Conservation (phyloP, 768 basidiomycete species). For the Panellus pusillus region DNA sequence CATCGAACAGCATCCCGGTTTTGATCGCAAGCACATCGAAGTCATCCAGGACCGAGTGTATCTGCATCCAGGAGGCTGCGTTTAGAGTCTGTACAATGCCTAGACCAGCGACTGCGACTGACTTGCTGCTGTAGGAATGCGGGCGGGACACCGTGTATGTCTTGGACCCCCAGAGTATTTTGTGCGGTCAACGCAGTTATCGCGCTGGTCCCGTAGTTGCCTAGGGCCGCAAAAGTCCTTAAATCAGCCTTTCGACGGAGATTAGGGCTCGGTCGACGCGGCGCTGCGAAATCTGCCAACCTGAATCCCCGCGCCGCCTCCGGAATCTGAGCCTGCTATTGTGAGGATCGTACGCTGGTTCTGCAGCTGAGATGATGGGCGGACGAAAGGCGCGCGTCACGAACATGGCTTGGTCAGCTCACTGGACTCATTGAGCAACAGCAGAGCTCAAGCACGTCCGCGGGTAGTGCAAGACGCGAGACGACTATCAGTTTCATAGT, state of each 20-base stretch:
- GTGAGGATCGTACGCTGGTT: slow-evolving; percentile 50
- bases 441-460: too few relatives aligned
- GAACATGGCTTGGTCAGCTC: too few relatives aligned
- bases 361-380: neutral
- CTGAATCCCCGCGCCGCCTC: slow-evolving; percentile 91
- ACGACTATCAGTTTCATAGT: too few relatives aligned
- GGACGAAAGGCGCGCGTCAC: too few relatives aligned
- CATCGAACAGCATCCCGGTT: slow-evolving; percentile 84
- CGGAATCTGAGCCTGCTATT: slow-evolving; percentile 80
- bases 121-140: slow-evolving; percentile 78
- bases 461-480: too few relatives aligned
- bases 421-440: too few relatives aligned
- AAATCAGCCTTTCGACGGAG: slow-evolving; percentile 70
- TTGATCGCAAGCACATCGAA: slow-evolving; percentile 75
- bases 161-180: slow-evolving; percentile 86
- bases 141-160: slow-evolving; percentile 64
- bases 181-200: slow-evolving; percentile 89
- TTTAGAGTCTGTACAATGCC: neutral
- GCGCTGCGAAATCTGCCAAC: slow-evolving; percentile 38
- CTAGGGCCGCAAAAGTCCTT: slow-evolving; percentile 77
- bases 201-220: slow-evolving; percentile 79
- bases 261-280: neutral
- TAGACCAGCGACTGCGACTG: slow-evolving; percentile 22
- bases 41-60: slow-evolving; percentile 70
- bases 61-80: slow-evolving; percentile 41